These are phyloP conservation scores for Calendula officinalis DNA, from an alignment of 129 eudicot species.

Conservation along the genomic window DNA sequence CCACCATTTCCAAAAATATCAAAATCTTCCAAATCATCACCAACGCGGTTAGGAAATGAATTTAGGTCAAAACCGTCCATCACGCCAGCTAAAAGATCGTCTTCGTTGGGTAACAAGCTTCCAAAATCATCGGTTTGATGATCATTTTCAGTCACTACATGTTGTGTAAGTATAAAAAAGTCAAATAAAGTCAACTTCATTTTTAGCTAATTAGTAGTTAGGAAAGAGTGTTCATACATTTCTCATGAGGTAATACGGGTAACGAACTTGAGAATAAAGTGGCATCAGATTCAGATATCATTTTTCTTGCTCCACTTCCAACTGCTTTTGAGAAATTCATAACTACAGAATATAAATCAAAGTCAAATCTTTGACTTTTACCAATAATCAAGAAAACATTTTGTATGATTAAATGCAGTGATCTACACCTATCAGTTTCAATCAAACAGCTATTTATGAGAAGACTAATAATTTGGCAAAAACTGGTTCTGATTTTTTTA, in stretches of 20 bases:
- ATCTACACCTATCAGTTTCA: constrained; percentile 10
- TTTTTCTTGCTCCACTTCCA: constrained; percentile 34
- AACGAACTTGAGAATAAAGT: constrained; percentile 70
- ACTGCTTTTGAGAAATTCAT: constrained; percentile 40
- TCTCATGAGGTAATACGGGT: constrained; percentile 70
- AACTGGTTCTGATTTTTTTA: background rate
- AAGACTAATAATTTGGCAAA: background rate
- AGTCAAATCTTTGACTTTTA: constrained; percentile 13
- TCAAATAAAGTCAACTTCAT: background rate
- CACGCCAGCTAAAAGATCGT: constrained; percentile 80
- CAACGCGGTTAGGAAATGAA: constrained; percentile 33
- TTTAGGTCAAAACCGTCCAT: constrained; percentile 54
- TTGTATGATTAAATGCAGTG: background rate
- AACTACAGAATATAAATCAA: constrained; percentile 1
- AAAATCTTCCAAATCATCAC: constrained; percentile 66
- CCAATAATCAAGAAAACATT: background rate
- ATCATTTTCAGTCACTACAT: constrained; percentile 44
- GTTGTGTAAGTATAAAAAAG: constrained; percentile 18
- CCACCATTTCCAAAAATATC: constrained; percentile 91
- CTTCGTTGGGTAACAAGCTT: constrained; percentile 77
- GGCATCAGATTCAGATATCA: constrained; percentile 38
- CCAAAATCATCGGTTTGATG: constrained; percentile 32
- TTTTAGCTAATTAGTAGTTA: constrained; percentile 1
- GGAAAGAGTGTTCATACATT: constrained; percentile 42
- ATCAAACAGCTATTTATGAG: background rate